phyloP scores from a whole-genome alignment of 352 stramenopile species.

The Pythium sukuiense region DNA sequence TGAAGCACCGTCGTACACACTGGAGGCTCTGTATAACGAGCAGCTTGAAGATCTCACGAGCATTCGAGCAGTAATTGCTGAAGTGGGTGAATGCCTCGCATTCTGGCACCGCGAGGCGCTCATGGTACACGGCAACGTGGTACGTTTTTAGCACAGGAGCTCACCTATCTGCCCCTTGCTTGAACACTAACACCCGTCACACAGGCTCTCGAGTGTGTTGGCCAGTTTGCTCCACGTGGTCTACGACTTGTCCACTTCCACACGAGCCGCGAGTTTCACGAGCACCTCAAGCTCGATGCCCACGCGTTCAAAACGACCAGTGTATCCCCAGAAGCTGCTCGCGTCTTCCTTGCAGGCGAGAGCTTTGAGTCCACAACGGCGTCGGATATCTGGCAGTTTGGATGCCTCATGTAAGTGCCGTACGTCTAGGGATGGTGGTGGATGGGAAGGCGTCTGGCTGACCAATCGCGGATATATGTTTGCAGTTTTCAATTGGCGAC shows the following conservation, averaged over 20 bases:
- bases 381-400: slow-evolving; percentile 78
- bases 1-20: slow-evolving; percentile 52
- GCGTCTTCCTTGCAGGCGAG: slow-evolving; percentile 41
- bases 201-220: slow-evolving; percentile 44
- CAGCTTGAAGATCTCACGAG: slow-evolving; percentile 33
- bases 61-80: slow-evolving; percentile 35
- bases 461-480: not conserved
- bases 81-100: slow-evolving; percentile 47
- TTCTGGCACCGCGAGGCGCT: slow-evolving; percentile 62
- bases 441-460: not conserved
- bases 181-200: not conserved
- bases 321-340: slow-evolving; percentile 55
- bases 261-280: slow-evolving; percentile 40
- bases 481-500: slow-evolving; percentile 54
- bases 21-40: slow-evolving; percentile 40
- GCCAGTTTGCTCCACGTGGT: slow-evolving; percentile 41
- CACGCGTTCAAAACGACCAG: slow-evolving; percentile 30
- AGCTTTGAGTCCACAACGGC: slow-evolving; percentile 42
- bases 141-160: slow-evolving; percentile 24
- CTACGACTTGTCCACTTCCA: slow-evolving; percentile 49
- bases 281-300: slow-evolving; percentile 30
- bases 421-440: not conserved
- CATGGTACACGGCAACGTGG: slow-evolving; percentile 66
- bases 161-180: not conserved
- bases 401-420: slow-evolving; percentile 59